Conservation (phyloP, 1,284 basidiomycete genomes). For the Trametes pubescens region DNA sequence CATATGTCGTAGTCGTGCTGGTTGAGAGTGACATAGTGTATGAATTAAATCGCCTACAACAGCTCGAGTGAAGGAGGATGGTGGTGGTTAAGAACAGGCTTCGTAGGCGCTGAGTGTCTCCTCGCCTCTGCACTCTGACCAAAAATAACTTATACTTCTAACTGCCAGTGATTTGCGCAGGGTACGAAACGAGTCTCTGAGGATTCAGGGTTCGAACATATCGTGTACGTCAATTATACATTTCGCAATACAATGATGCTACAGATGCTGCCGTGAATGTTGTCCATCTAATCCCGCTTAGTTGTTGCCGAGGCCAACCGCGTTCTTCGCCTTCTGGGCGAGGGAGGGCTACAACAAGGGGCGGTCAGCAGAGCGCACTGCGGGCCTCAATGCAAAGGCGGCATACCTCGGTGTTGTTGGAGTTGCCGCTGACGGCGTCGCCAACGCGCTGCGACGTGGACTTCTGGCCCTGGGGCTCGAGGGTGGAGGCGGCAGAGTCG, state of each 20-base stretch:
- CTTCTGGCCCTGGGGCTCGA: slow-evolving; percentile 56
- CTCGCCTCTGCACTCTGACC: no score
- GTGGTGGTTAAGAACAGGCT: background rate
- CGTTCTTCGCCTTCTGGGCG: slow-evolving; percentile 40
- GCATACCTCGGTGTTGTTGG: slow-evolving; percentile 38
- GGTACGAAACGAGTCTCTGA: no score
- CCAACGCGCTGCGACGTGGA: slow-evolving; percentile 56
- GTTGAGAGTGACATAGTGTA: slow-evolving; percentile 69
- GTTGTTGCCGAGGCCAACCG: slow-evolving; percentile 37
- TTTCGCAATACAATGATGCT: slow-evolving; percentile 14
- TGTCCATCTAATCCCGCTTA: background rate
- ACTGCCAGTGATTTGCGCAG: no score
- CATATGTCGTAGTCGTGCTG: slow-evolving; percentile 61
- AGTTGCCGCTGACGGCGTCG: slow-evolving; percentile 58
- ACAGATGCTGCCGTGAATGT: background rate
- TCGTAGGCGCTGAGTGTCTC: background rate
- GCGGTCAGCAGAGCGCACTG: background rate
- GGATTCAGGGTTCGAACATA: no score
- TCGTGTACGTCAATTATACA: slow-evolving; percentile 7
- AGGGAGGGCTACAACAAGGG: slow-evolving; percentile 35
- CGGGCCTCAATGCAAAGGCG: background rate
- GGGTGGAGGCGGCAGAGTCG: slow-evolving; percentile 44
- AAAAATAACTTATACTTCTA: no score
- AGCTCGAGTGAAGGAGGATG: no score
- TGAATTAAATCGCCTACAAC: no score